Evolutionary conservation across 352 stramenopile species (phyloP).

Genomic region (Pythium graminicola): DNA sequence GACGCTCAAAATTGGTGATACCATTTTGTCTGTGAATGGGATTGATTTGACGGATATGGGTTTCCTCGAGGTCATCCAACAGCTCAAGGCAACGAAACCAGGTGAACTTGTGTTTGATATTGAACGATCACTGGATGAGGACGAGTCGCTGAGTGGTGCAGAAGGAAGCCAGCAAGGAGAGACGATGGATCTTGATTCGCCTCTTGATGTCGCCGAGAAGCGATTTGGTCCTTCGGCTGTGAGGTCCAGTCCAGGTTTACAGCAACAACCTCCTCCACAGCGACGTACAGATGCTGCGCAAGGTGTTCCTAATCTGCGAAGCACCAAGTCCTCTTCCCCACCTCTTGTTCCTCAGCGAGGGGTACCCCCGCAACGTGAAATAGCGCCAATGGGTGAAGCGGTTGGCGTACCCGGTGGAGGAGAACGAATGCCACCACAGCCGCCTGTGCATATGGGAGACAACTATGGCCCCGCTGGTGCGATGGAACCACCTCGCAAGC

Average conservation of each 20-base stretch:
- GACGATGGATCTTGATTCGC: conserved; percentile 20
- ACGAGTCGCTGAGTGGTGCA: conserved; percentile 10
- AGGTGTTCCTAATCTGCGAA: not conserved
- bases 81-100: conserved; percentile 45
- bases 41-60: conserved; percentile 38
- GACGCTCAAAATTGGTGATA: conserved; percentile 50
- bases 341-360: not conserved
- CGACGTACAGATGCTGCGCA: not conserved
- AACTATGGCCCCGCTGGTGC: not conserved
- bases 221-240: conserved; percentile 14
- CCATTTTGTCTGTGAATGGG: conserved; percentile 62
- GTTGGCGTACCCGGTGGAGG: not conserved
- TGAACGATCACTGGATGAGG: conserved; percentile 29
- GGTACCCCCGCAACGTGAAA: not conserved
- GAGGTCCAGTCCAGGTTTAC: conserved; percentile 4
- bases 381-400: not conserved
- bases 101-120: conserved; percentile 55
- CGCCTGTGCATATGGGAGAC: not conserved
- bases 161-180: conserved; percentile 19
- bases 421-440: not conserved
- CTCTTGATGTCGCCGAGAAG: conserved; percentile 16
- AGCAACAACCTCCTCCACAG: not conserved
- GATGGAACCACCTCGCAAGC: conserved; percentile 32
- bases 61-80: conserved; percentile 49
- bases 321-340: not conserved